Evolutionary conservation across 2,329 filamentous ascomycete genomes (phyloP), one percentile per base, ranked within the genome.

Genomic region (Pyrenochaeta sp.): DNA sequence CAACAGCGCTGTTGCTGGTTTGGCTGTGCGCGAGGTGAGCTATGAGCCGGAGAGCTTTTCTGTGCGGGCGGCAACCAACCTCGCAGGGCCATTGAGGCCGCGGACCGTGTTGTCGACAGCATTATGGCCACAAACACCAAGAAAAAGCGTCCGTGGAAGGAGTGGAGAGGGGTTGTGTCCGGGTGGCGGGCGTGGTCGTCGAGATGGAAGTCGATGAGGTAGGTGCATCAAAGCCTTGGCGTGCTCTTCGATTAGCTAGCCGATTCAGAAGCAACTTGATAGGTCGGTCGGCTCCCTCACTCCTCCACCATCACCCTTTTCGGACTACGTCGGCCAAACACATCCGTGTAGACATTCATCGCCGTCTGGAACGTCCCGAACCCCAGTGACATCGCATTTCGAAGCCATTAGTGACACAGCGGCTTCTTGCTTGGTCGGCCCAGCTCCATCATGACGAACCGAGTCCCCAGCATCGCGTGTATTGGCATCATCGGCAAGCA

Each of bases 401-500:
- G 13, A 27, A 21, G 24, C 15, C 15, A 35, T 14, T 32, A 14
- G 14, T 36, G 7, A 20, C 7, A 19, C 24, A 21, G 5, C 21
- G n/a, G 13, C 20, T 26, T 10, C n/a, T 9, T n/a, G n/a, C n/a
- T n/a, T n/a, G n/a, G n/a, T n/a, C n/a, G n/a, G n/a, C 28, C 17
- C 14, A 14, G 22, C 13, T 13, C 15, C 41, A 47, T 37, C 11
- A 65, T 81, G 78, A 68, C 76, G 26, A 67, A 71, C 41, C 87
- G 71, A 47, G 68, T 68, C 28, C 76, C 93, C 20, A 90, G 88
- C 23, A 94, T 97, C 72, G 92, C 90, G 72, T 96, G 92, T 69
- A 86, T 99, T 61, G 92, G 91, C 72, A 81, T 97, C 38, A 95
- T 99, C 63, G 93, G 94, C 58, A 91, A 94, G 75, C 88, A 95